A percentile compares a stretch with the other conserved stretches of the same genome.
Evolutionary conservation across 768 basidiomycete species (phyloP).

Genomic region (Termitomyces sp.): DNA sequence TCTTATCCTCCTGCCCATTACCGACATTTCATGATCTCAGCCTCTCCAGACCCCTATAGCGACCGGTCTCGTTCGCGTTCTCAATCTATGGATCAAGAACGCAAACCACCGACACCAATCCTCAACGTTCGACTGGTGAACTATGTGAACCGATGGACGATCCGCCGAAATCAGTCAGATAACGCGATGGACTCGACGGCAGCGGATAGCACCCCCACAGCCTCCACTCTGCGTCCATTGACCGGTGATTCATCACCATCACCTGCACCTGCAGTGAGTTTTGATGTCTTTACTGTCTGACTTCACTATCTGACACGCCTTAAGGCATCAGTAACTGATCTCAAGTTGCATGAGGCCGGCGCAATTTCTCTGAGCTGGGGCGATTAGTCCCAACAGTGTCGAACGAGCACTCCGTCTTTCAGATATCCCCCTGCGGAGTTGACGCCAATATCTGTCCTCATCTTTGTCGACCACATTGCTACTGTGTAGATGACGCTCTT

Average conservation of each 20-base stretch:
- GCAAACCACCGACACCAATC: constrained; percentile 17
- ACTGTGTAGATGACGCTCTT: neutral
- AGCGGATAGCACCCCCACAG: constrained; percentile 5
- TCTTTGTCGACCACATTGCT: neutral
- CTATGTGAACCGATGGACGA: constrained; percentile 14
- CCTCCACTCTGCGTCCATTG: neutral
- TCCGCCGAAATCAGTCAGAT: constrained; percentile 3
- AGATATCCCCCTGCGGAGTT: neutral
- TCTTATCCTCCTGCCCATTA: constrained; percentile 11
- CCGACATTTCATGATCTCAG: constrained; percentile 9
- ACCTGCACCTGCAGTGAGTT: constrained; percentile 2
- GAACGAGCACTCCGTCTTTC: neutral
- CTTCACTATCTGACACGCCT: neutral
- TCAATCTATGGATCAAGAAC: constrained; percentile 6
- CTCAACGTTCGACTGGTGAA: constrained; percentile 27
- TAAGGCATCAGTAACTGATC: constrained; percentile 5
- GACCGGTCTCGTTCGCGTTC: constrained; percentile 6
- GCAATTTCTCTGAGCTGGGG: constrained; percentile 25
- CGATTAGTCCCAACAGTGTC: constrained; percentile 10
- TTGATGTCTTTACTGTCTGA: neutral
- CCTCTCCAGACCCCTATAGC: constrained; percentile 9
- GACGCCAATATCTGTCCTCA: neutral
- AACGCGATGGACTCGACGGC: neutral
- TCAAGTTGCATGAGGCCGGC: constrained; percentile 19
- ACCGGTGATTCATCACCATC: neutral